phyloP scores from a whole-genome alignment of 2,329 filamentous ascomycete species.

The Penicillium griseofulvum region DNA sequence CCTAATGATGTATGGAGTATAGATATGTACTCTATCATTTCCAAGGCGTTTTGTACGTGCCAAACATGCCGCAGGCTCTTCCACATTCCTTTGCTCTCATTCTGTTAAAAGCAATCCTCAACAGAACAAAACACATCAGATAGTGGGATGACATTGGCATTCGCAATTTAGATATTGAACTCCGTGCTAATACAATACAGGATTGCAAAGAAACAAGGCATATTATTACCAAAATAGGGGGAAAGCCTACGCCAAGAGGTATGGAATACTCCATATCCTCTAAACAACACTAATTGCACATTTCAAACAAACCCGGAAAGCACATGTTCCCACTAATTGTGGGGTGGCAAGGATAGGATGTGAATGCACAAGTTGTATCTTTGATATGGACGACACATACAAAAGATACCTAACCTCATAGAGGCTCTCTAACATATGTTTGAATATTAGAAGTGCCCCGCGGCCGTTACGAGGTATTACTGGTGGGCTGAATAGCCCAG shows the following conservation, averaged over 20 bases:
- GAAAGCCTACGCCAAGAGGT: not conserved
- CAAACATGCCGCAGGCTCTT: not conserved
- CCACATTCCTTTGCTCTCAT: no score
- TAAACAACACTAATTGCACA: not conserved
- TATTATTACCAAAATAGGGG: not conserved
- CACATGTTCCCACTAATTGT: not conserved
- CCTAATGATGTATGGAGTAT: no score
- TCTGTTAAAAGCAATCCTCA: not conserved
- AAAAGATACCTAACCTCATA: not conserved
- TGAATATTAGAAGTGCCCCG: not conserved
- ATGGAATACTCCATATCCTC: not conserved
- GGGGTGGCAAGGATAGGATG: not conserved
- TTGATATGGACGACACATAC: not conserved
- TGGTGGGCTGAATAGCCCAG: not conserved
- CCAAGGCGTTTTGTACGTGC: not conserved
- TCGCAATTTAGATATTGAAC: not conserved
- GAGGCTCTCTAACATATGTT: not conserved
- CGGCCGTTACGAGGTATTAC: not conserved
- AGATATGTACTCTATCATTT: no score
- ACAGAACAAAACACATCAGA: not conserved
- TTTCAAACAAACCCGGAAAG: not conserved
- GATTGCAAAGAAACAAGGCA: not conserved
- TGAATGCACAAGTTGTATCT: not conserved
- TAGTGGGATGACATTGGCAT: not conserved
- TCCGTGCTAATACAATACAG: not conserved